These are phyloP conservation scores for Earliella scabrosa DNA, from an alignment of 1,284 basidiomycete genomes.

Conservation along the genomic window DNA sequence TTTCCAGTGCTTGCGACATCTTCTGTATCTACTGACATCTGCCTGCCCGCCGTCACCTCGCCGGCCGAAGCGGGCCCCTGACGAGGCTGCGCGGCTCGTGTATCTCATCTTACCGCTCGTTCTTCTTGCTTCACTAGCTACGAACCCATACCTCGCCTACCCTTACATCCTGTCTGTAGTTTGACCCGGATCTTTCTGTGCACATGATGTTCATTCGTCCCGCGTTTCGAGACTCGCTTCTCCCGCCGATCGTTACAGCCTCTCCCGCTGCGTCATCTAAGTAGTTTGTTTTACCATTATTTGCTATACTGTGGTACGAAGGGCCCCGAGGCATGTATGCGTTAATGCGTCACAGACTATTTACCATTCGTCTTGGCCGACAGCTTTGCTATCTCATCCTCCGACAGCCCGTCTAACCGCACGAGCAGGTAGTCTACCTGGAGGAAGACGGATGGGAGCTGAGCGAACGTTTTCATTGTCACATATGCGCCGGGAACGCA, in stretches of 20 bases:
- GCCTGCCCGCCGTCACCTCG: neutral
- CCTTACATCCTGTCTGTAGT: slow-evolving; percentile 17
- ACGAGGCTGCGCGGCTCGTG: neutral
- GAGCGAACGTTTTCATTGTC: no score
- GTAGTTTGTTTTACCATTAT: slow-evolving; percentile 2
- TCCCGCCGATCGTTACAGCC: neutral
- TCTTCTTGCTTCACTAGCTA: neutral
- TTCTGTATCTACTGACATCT: slow-evolving; percentile 14
- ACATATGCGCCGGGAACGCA: no score
- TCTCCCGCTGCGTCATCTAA: neutral
- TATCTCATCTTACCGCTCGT: slow-evolving; percentile 4
- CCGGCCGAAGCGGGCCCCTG: slow-evolving; percentile 2
- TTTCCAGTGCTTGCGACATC: slow-evolving; percentile 4
- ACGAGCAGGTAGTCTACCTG: slow-evolving; percentile 92
- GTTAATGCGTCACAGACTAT: slow-evolving; percentile 9
- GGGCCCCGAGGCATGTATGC: slow-evolving; percentile 3
- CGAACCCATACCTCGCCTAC: slow-evolving; percentile 2
- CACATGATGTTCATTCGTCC: neutral
- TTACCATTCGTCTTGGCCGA: slow-evolving; percentile 5
- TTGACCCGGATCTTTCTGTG: neutral
- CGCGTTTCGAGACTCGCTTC: neutral
- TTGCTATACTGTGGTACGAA: slow-evolving; percentile 7
- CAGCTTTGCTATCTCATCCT: slow-evolving; percentile 79
- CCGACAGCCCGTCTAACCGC: slow-evolving; percentile 80
- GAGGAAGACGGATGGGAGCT: no score